phyloP scores from a whole-genome alignment of 352 stramenopile genomes.

The Phytophthora tentaculata region DNA sequence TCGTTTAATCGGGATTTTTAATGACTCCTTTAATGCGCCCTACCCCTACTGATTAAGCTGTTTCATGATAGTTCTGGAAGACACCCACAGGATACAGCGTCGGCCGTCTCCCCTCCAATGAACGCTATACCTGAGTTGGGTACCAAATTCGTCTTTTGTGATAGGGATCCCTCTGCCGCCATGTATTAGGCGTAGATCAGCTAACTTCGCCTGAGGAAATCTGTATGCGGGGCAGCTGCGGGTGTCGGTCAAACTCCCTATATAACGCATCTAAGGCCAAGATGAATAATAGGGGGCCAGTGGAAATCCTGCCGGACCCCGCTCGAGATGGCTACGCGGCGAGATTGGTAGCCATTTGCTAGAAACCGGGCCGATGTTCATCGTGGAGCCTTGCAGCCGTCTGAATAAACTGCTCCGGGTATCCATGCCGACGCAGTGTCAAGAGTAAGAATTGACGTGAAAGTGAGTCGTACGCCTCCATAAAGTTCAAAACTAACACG shows the following conservation, averaged over 20 bases:
- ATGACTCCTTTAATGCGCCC: no score
- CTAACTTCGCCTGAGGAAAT: no score
- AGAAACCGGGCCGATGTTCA: background rate
- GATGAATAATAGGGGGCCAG: slow-evolving; percentile 12
- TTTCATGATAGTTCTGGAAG: no score
- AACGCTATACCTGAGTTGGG: no score
- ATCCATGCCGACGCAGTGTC: background rate
- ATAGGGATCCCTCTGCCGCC: no score
- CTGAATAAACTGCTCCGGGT: background rate
- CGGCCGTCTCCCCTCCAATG: no score
- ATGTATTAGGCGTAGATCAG: no score
- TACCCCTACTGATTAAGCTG: no score
- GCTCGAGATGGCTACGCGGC: background rate
- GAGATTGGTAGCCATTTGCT: background rate
- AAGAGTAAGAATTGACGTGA: background rate
- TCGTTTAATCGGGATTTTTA: no score
- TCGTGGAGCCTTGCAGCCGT: background rate
- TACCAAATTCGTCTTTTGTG: no score
- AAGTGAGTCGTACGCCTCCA: slow-evolving; percentile 15
- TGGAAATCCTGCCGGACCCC: slow-evolving; percentile 10
- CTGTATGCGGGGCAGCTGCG: background rate
- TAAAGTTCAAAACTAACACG: background rate
- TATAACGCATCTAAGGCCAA: slow-evolving; percentile 5
- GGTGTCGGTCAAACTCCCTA: background rate
- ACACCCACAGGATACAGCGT: no score